Evolutionary conservation across 2,329 filamentous ascomycete genomes (phyloP), one percentile per base, ranked within the genome.

Genomic region (Cryoendolithus antarcticus): DNA sequence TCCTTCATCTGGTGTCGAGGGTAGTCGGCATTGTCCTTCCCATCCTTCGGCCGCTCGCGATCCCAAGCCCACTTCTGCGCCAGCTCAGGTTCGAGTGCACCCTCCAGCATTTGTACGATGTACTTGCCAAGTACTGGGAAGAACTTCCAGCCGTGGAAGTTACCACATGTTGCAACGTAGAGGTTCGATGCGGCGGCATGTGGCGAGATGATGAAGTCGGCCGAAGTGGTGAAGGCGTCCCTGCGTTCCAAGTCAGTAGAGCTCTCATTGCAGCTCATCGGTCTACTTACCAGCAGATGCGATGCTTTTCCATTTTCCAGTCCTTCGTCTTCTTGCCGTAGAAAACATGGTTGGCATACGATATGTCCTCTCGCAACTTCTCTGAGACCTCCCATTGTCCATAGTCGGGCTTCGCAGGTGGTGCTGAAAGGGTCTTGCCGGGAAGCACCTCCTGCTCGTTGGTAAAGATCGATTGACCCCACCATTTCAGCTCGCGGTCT

Each of bases 211-310:
- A 67, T 65, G 45, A 66, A 66, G 49, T 67, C 75, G 13, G 66
- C 64, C 50, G 64, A 74, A 2, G 73, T 67, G 0, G 75, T 77
- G 48, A 80, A 73, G 7, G 75, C 77, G 46, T 81, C 77, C 77
- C 77, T 80, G 39, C 4, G 32, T 5, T 29, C 4, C 9, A 10
- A 10, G 39, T 44, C n/a, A 45, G 37, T 15, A 30, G 3, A 4
- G 6, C 3, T 15, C 28, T 24, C 13, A 11, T 7, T 13, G 12
- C 3, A 15, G 19, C 12, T 27, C 19, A 10, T 27, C 7, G 7
- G 30, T 36, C n/a, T 4, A 60, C 70, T 56, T 56, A 80, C 77
- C 77, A 82, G 67, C 77, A 81, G 42, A 81, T 74, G 4, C 77
- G 68, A 51, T 78, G 70, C 51, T 77, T 73, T 40, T 70, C 69